Base-by-base conservation (phyloP, 129 eudicot genomes). In the Escallonia rubra region DNA sequence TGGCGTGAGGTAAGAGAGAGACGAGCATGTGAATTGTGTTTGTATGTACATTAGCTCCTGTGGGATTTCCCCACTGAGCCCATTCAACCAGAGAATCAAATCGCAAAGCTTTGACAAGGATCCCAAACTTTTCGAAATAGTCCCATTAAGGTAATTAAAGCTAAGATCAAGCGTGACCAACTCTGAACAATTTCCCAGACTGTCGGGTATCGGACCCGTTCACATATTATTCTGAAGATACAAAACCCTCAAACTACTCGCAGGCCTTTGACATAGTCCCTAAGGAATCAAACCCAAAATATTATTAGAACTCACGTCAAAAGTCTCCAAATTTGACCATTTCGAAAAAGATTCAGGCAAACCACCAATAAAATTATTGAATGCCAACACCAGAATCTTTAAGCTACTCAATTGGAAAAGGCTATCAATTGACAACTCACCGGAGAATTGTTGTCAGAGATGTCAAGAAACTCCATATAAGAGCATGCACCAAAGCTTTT, bases 91-190 rank as follows among this genome's bases (percentile, higher is more conserved):
- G 44, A 85, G 62, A 1, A 94, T 89, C 70, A 94, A 65, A 83
- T 94, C 96, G 57, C 74, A 68, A 5, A 94, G 91, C 57, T 81
- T 78, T 3, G 94, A 75, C 46, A 94, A 69, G 6, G 86, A 82
- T 14, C 88, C 86, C 57, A 94, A 85, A 67, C 89, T 83, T 8
- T 82, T 12, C 3, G 99, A 97, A 15, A 94, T 94, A 4, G 39
- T 66, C n/a, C 99, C 97, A 49, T 68, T 78, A n/a, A 94, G 75
- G 14, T 67, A 74, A 73, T 94, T 94, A 59, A 94, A 89, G 64
- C 99, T 94, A 43, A 94, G 83, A 85, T 94, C 99, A 77, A 94
- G 97, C 0, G 99, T 87, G 34, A 72, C 85, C 65, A 94, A 50
- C 34, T 82, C 48, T 3, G 97, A 71, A 65, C 99, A 94, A 41